Percentiles rank a stretch among this genome's conserved stretches.
These are phyloP conservation scores for Paracoccidioides brasiliensis DNA, from an alignment of 2,329 filamentous ascomycete species.

Conservation along the genomic window DNA sequence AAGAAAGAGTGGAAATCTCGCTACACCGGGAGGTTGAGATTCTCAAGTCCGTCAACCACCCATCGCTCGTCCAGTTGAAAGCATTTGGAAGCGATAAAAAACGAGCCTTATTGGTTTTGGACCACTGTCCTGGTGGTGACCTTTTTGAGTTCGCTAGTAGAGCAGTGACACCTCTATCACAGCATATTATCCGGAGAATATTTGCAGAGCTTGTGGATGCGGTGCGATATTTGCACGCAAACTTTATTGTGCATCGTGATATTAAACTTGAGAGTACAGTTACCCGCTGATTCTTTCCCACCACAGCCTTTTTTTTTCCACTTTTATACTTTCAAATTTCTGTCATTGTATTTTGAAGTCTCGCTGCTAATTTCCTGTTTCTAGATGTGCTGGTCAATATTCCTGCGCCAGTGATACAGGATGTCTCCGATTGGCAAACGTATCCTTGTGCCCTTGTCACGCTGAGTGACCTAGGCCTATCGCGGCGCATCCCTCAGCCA, in stretches of 20 bases:
- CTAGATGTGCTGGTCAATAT: slow-evolving; percentile 86
- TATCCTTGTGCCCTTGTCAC: slow-evolving; percentile 77
- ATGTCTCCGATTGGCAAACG: slow-evolving; percentile 53
- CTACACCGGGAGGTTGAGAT: slow-evolving; percentile 92
- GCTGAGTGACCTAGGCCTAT: slow-evolving; percentile 82
- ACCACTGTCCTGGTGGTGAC: slow-evolving; percentile 88
- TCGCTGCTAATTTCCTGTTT: slow-evolving; percentile 10
- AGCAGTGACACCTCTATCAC: slow-evolving; percentile 48
- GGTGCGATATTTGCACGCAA: slow-evolving; percentile 69
- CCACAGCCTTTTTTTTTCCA: neutral
- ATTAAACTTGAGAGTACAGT: slow-evolving; percentile 86
- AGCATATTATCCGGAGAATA: slow-evolving; percentile 53
- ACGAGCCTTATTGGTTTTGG: slow-evolving; percentile 71
- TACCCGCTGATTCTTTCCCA: neutral
- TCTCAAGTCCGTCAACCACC: slow-evolving; percentile 74
- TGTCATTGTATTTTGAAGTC: neutral
- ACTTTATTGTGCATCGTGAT: slow-evolving; percentile 86
- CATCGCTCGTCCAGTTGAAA: slow-evolving; percentile 79
- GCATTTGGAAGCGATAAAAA: slow-evolving; percentile 77
- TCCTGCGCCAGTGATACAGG: slow-evolving; percentile 52
- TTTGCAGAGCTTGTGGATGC: slow-evolving; percentile 82
- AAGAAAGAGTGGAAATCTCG: slow-evolving; percentile 84
- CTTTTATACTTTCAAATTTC: neutral
- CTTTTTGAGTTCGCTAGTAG: slow-evolving; percentile 81
- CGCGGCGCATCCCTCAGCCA: slow-evolving; percentile 59